A percentile compares a stretch with the other conserved stretches of the same genome.
phyloP scores from a whole-genome alignment of 1,284 basidiomycete species.

The Grifola frondosa region DNA sequence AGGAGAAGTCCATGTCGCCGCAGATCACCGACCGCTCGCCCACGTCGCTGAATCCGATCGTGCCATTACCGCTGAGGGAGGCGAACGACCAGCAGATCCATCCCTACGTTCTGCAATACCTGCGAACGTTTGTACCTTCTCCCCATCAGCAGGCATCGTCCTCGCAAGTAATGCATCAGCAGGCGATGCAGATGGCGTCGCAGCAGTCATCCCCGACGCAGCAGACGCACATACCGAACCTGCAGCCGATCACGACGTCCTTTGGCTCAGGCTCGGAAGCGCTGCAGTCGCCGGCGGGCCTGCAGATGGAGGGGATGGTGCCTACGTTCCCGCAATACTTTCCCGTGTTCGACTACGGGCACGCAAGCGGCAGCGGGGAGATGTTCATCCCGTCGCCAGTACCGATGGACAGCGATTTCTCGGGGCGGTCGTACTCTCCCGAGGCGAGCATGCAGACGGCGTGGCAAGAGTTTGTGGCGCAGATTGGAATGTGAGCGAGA shows the following conservation, averaged over 20 bases:
- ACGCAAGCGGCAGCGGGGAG: constrained; percentile 25
- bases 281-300: constrained; percentile 8
- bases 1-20: constrained; percentile 49
- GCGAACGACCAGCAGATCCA: constrained; percentile 41
- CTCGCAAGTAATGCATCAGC: constrained; percentile 14
- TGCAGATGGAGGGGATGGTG: constrained; percentile 26
- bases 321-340: constrained; percentile 66
- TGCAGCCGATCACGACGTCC: constrained; percentile 16
- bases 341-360: constrained; percentile 72
- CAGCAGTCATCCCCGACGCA: constrained; percentile 22
- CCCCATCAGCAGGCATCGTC: constrained; percentile 9
- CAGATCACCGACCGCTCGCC: constrained; percentile 63
- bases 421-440: constrained; percentile 30
- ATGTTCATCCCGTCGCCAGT: constrained; percentile 25
- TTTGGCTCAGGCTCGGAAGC: constrained; percentile 10
- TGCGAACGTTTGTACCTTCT: constrained; percentile 56
- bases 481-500: constrained; percentile 32
- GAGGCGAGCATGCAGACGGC: constrained; percentile 34
- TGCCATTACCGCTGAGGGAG: constrained; percentile 35
- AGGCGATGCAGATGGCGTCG: constrained; percentile 17
- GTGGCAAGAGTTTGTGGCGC: constrained; percentile 41
- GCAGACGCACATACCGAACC: constrained; percentile 11
- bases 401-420: constrained; percentile 25
- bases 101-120: constrained; percentile 62
- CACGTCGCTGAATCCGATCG: constrained; percentile 60